Base-by-base conservation (phyloP, 768 basidiomycete genomes). In the Mycena metata region DNA sequence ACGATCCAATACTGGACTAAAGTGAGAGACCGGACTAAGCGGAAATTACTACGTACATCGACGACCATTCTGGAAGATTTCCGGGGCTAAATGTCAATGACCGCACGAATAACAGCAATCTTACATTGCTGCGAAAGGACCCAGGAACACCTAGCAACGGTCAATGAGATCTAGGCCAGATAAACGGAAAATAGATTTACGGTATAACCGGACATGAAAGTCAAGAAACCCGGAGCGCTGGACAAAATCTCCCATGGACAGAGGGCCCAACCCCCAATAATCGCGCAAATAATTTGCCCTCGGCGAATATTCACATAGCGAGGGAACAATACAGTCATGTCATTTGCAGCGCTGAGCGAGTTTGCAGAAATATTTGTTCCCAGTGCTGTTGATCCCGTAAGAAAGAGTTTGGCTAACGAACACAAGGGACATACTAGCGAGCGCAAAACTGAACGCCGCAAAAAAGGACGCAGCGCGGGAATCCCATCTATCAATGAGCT, bases 201-300 rank as follows among this genome's bases (percentile, higher is more conserved):
- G 0, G 94, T 91, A 74, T 95, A 96, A 3, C 93, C 94, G 24
- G 85, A 86, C 90, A 95, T 91, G 79, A 95, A 95, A 16, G 82
- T 81, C 73, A 95, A 75, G 79, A 95, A 94, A 1, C 88, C 88
- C 36, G 88, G 82, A 0, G 91, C 93, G 24, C 82, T 84, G 4
- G 83, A 83, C 36, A 96, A 82, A 60, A 96, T 94, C 78, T 95
- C 89, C 95, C 95, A 96, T 5, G 95, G 94, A 69, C 88, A 89
- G n/a, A 94, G 78, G 0, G 85, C 89, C 95, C 95, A 96, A 0
- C 93, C 93, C 4, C 95, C 94, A 7, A 96, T 75, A 52, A 96
- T 60, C 0, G 93, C 92, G 69, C 93, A 95, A 39, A 96, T 81
- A 67, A 93, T 79, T 74, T 90, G 90, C 1, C 96, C 96, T 12